These are phyloP conservation scores for Knufia petricola DNA, from an alignment of 2,329 filamentous ascomycete species.

Conservation along the genomic window DNA sequence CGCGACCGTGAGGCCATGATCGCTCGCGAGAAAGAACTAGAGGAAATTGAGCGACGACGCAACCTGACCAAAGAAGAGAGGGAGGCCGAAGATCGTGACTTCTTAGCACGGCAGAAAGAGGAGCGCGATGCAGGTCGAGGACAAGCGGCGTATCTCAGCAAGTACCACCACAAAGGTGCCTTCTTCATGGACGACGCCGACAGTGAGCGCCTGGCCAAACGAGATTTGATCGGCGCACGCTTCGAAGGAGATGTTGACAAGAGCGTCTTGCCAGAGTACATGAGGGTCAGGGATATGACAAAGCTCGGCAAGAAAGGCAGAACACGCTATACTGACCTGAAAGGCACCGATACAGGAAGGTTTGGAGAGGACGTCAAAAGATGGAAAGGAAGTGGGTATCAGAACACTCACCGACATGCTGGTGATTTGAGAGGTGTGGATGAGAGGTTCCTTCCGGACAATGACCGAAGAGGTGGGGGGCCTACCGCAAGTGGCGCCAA, in stretches of 20 bases:
- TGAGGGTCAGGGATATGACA: conserved; percentile 89
- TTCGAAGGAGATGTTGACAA: conserved; percentile 82
- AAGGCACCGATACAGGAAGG: conserved; percentile 77
- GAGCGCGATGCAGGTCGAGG: conserved; percentile 65
- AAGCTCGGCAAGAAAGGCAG: conserved; percentile 87
- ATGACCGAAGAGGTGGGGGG: conserved; percentile 28
- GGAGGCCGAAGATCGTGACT: conserved; percentile 70
- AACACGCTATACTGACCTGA: conserved; percentile 81
- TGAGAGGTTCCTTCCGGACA: conserved; percentile 39
- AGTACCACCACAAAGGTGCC: conserved; percentile 93
- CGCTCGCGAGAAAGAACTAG: conserved; percentile 69
- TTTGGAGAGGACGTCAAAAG: conserved; percentile 56
- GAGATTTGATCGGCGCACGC: conserved; percentile 75
- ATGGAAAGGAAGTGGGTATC: conserved; percentile 22
- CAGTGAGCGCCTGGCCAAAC: conserved; percentile 62
- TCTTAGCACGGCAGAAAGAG: conserved; percentile 65
- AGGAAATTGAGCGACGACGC: conserved; percentile 77
- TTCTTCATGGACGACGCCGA: conserved; percentile 73
- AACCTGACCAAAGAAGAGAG: conserved; percentile 83
- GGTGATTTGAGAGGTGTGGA: conserved; percentile 32
- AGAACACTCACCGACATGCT: conserved; percentile 18
- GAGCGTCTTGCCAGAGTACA: conserved; percentile 75
- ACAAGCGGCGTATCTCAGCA: conserved; percentile 84
- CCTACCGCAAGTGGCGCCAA: conserved; percentile 36
- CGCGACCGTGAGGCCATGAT: conserved; percentile 79